Evolutionary conservation across 164 flowering plant genomes (phyloP).

Genomic region (Macadamia tetraphylla): DNA sequence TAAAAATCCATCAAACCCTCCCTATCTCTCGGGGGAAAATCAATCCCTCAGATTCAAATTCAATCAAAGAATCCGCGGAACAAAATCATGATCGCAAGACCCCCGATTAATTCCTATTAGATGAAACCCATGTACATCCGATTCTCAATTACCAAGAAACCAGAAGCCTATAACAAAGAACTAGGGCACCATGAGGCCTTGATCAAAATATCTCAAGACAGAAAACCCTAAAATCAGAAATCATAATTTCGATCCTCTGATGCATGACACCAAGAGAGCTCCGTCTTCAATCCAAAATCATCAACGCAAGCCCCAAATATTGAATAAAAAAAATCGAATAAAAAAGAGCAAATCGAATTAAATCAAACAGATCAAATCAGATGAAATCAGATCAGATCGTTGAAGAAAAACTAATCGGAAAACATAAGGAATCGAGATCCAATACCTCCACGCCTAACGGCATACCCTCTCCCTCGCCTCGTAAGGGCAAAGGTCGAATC

Average conservation of each 20-base stretch:
- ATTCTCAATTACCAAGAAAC: background rate
- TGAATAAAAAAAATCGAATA: background rate
- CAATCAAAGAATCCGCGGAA: too few relatives aligned
- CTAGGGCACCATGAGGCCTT: too few relatives aligned
- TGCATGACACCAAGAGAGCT: background rate
- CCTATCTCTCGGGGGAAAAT: too few relatives aligned
- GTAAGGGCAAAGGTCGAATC: conserved; percentile 42
- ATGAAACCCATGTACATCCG: background rate
- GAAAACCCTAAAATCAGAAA: background rate
- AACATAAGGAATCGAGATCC: background rate
- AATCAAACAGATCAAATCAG: background rate
- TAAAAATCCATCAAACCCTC: too few relatives aligned
- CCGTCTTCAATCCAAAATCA: too few relatives aligned
- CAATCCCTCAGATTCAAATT: too few relatives aligned
- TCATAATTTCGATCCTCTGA: background rate
- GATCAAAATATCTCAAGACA: background rate
- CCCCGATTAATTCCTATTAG: background rate
- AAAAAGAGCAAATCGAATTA: background rate
- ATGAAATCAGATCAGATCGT: background rate
- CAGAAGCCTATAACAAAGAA: background rate
- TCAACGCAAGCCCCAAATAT: background rate
- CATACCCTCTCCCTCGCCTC: conserved; percentile 49
- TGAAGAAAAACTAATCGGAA: background rate
- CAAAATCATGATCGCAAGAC: too few relatives aligned
- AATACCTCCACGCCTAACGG: conserved; percentile 45